Base-by-base conservation (phyloP, 2,329 filamentous ascomycete species). In the Aspergillus proliferans region DNA sequence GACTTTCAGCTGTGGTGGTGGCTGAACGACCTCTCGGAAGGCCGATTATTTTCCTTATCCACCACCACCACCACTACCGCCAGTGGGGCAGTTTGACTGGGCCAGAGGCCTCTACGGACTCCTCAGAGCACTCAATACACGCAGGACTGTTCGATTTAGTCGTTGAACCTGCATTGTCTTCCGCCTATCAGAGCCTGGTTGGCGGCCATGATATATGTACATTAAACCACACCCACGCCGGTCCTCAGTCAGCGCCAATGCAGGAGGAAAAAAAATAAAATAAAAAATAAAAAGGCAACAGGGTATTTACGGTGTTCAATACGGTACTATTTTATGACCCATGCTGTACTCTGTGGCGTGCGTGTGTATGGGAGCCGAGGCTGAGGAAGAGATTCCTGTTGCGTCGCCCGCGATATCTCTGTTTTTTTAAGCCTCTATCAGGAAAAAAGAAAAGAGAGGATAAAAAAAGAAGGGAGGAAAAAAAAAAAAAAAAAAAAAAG, bases 101-200 rank as follows among this genome's bases (percentile, higher is more conserved):
- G 38, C 38, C 18, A 40, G 38, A 40, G 19, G 38, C 18, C 38
- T 21, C 18, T 40, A 19, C 12, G 18, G 26, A 30, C 26, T 26
- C 24, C 24, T 28, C 26, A 30, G 10, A 28, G 36, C 36, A 18
- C 34, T 40, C 10, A 40, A 40, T 19, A 40, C 6, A 40, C 18
- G 10, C 15, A 34, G 18, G 3, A 33, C 8, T 45, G 19, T 51
- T 48, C 39, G 52, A 47, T 53, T 43, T 52, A 47, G 49, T 53
- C 48, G 45, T 55, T 53, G 55, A 58, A 50, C 58, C 56, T 59
- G 56, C 48, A 39, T 55, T 50, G 48, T 19, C 52, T 43, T 52
- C 52, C 49, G 45, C 56, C 56, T 54, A 56, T 53, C 57, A 55
- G 34, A 45, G 49, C 47, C 46, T 43, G 44, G 28, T 48, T 48